Base-by-base conservation (phyloP, 371 early-diverging fungal genomes). In the Smittium culicis region DNA sequence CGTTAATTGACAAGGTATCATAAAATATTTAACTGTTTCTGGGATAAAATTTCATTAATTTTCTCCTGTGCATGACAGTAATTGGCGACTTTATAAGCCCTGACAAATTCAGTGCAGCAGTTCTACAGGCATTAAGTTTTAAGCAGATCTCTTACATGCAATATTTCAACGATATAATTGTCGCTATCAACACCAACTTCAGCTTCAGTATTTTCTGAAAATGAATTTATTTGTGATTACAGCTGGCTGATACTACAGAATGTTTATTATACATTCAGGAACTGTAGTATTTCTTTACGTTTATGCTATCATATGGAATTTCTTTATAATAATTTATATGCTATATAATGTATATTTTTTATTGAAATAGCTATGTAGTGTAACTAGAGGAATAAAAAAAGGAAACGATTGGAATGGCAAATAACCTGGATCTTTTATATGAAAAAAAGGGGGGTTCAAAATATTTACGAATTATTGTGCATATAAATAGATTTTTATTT, bases 121-220 rank as follows among this genome's bases (percentile, higher is more conserved):
- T 17, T 64, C 35, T 24, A 35, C 34, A 34, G 25, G 11, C 34
- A n/a, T 30, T 2, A 45, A 45, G 28, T 64, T 11, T 11, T 28
- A 29, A 64, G 30, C 28, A 64, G 65, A 35, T 64, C 65, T 30
- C 16, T 62, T 62, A 29, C 5, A n/a, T 14, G 57, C 27, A 5
- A 3, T n/a, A 8, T 14, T 20, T 57, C 27, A 57, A 57, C 11
- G 25, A 57, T 27, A 45, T n/a, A 57, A 57, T 57, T 57, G 3
- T 57, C 24, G 25, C 11, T 20, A 20, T 57, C 27, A 27, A n/a
- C 3, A 27, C 5, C 57, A 57, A 57, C 25, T 5, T 11, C 20
- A 45, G 45, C 5, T 45, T 45, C 45, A 20, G 45, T 11, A 45
- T 45, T 45, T 45, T 45, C 45, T 45, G 45, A 45, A 45, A 45